Base-by-base conservation (phyloP, 2,329 filamentous ascomycete genomes). In the Venturia pyrina region DNA sequence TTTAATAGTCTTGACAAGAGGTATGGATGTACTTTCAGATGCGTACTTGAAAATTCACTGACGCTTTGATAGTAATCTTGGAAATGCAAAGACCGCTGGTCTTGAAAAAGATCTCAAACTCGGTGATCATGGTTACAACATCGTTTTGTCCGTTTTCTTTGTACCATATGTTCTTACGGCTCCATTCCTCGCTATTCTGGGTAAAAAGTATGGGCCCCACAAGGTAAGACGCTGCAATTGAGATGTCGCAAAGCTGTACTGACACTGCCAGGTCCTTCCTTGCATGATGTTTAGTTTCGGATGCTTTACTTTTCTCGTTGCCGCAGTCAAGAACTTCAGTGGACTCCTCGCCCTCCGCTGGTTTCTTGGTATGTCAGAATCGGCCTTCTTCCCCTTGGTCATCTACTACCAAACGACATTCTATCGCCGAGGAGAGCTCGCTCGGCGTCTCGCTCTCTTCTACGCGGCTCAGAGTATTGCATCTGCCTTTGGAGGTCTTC, bases 391-490 rank as follows among this genome's bases (percentile, higher is more conserved):
- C 71, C 87, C 88, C 0, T 76, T 89, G 4, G 87, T 89, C 24
- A 86, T 86, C 67, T 87, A 86, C 74, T 87, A 87, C 68, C 73
- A 80, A 62, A 80, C 79, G 0, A 78, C 78, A 1, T 91, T 91
- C 74, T 91, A 91, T 73, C 83, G 87, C 19, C 83, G 89, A 65
- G 85, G 85, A 41, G 89, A 91, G 73, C 81, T 91, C 3, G 88
- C 88, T 6, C 80, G 88, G 10, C 84, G 89, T 3, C 79, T 91
- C 1, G 88, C 88, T 44, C 78, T 91, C 67, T 91, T 91, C 77
- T 93, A 92, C 70, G 89, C 89, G 0, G 89, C 89, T 0, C 87
- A 84, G 32, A 89, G 88, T 71, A 89, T 93, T 67, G 89, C 89
- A 28, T 86, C 85, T 66, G 87, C 86, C 2, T 89, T 88, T 70